Evolutionary conservation across 345 rosid species (phyloP).

Genomic region (Boechera divaricarpa): DNA sequence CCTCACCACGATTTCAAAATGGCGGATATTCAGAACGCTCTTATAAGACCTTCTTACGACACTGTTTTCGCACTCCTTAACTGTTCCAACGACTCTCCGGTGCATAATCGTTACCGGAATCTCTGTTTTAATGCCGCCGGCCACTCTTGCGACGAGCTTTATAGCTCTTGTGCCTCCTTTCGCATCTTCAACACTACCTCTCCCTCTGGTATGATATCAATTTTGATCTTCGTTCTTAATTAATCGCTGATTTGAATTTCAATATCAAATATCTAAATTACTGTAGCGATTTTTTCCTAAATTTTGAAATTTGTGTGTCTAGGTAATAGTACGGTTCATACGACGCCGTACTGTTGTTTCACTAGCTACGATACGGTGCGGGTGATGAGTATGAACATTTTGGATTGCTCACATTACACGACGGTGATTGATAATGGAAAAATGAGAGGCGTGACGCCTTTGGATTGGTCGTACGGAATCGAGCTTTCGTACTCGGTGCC

Average conservation of each 20-base stretch:
- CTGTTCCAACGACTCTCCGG: slow-evolving; percentile 84
- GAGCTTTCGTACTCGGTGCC: slow-evolving; percentile 68
- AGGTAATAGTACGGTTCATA: slow-evolving; percentile 37
- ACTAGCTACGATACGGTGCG: slow-evolving; percentile 78
- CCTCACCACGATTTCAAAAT: slow-evolving; percentile 89
- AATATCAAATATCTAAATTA: background rate
- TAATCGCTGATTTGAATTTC: background rate
- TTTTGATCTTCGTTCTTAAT: background rate
- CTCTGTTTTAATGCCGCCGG: slow-evolving; percentile 75
- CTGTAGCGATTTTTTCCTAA: background rate
- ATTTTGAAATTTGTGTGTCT: background rate
- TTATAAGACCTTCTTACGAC: slow-evolving; percentile 81
- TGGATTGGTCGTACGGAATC: slow-evolving; percentile 91
- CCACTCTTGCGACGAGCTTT: slow-evolving; percentile 90
- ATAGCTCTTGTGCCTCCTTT: slow-evolving; percentile 71
- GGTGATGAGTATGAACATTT: slow-evolving; percentile 83
- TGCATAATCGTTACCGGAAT: slow-evolving; percentile 73
- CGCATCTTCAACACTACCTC: slow-evolving; percentile 60
- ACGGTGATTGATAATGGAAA: slow-evolving; percentile 55
- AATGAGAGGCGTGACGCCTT: slow-evolving; percentile 61
- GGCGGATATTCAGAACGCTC: slow-evolving; percentile 65
- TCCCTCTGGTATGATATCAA: slow-evolving; percentile 20
- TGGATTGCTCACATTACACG: slow-evolving; percentile 89
- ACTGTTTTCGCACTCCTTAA: slow-evolving; percentile 86
- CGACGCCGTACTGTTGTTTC: slow-evolving; percentile 85